These are phyloP conservation scores for Mortierella alpina DNA, from an alignment of 192 early-diverging fungal species.

Conservation along the genomic window DNA sequence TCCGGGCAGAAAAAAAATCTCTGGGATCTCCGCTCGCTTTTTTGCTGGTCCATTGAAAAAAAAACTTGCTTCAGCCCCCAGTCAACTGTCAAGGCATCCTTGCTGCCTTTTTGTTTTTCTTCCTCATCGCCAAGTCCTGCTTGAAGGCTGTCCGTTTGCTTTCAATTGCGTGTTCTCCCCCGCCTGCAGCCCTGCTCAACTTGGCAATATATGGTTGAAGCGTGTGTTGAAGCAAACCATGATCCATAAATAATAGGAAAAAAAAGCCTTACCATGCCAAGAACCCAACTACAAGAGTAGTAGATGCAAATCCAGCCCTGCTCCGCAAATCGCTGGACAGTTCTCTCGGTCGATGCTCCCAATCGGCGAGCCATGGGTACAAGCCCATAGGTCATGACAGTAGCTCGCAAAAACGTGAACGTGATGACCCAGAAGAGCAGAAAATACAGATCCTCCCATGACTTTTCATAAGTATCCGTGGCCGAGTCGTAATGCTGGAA, in stretches of 20 bases:
- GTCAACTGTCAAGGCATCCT: too few relatives aligned
- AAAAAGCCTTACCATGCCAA: slow-evolving; percentile 67
- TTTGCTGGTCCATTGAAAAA: too few relatives aligned
- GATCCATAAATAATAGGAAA: background rate
- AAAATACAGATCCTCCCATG: slow-evolving; percentile 70
- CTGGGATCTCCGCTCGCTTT: too few relatives aligned
- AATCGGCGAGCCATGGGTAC: slow-evolving; percentile 54
- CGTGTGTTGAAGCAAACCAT: background rate
- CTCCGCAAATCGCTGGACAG: slow-evolving; percentile 71
- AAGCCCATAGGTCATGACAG: slow-evolving; percentile 65
- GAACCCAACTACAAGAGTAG: slow-evolving; percentile 70
- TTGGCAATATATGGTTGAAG: too few relatives aligned
- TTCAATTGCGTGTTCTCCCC: too few relatives aligned
- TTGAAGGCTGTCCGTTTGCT: too few relatives aligned
- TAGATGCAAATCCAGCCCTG: slow-evolving; percentile 80
- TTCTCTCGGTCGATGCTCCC: slow-evolving; percentile 40
- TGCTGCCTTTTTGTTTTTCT: too few relatives aligned
- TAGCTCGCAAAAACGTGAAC: slow-evolving; percentile 71
- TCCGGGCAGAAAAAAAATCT: too few relatives aligned
- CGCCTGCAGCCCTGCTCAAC: too few relatives aligned
- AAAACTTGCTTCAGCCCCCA: too few relatives aligned
- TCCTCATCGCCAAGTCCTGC: too few relatives aligned
- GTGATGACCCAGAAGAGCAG: slow-evolving; percentile 69
- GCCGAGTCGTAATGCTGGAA: slow-evolving; percentile 38
- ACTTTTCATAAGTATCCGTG: slow-evolving; percentile 57